These are phyloP conservation scores for Malbranchea zuffiana DNA, from an alignment of 2,329 filamentous ascomycete genomes.

Conservation along the genomic window DNA sequence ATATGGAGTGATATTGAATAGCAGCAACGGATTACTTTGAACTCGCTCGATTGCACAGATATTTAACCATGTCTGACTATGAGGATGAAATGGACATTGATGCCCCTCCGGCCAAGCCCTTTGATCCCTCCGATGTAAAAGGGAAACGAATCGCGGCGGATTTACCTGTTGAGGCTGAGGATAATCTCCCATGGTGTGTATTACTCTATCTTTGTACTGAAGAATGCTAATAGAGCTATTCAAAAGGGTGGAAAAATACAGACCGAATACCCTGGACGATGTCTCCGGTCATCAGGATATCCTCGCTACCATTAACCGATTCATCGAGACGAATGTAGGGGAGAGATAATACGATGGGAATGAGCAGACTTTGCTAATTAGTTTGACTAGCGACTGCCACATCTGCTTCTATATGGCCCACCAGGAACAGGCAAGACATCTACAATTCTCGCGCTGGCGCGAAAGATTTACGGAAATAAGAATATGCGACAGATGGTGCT, in stretches of 20 bases:
- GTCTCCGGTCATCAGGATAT: conserved; percentile 97
- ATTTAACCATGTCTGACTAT: conserved; percentile 41
- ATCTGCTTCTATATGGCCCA: conserved; percentile 91
- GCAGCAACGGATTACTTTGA: too few species aligned
- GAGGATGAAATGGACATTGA: conserved; percentile 62
- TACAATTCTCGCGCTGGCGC: conserved; percentile 83
- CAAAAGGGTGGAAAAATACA: conserved; percentile 87
- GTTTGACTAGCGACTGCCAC: conserved; percentile 58
- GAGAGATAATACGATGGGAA: background rate
- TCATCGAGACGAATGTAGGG: conserved; percentile 74
- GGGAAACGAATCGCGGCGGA: conserved; percentile 90
- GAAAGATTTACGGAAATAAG: conserved; percentile 79
- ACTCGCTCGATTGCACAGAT: too few species aligned
- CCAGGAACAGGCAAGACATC: conserved; percentile 97
- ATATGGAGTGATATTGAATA: too few species aligned
- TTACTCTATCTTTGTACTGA: background rate
- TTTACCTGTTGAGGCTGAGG: conserved; percentile 83
- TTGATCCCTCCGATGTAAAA: conserved; percentile 64
- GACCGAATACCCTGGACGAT: conserved; percentile 76
- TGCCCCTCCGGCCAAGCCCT: conserved; percentile 45
- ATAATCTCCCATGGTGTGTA: conserved; percentile 76
- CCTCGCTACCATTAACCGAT: conserved; percentile 93
- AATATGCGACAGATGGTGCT: conserved; percentile 98
- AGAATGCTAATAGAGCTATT: conserved; percentile 2
- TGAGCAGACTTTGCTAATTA: background rate